Evolutionary conservation across 305 asterid species (phyloP).

Genomic region (Rubia balearica): DNA sequence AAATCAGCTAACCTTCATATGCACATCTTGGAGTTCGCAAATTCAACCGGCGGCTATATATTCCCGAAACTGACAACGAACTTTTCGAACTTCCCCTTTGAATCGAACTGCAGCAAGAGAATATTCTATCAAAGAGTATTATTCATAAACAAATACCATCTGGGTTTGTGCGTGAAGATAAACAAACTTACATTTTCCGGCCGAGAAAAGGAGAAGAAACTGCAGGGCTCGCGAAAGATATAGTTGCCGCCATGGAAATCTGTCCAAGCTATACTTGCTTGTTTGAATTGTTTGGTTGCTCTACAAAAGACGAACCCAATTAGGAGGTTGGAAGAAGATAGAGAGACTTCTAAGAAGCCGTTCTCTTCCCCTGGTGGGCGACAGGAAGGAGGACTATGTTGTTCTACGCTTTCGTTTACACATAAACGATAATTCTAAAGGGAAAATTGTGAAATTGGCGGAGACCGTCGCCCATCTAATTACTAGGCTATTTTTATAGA

Average conservation of each 20-base stretch:
- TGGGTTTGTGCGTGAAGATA: no score
- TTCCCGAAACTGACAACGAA: conserved; percentile 4
- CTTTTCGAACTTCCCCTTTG: conserved; percentile 32
- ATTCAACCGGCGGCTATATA: conserved; percentile 5
- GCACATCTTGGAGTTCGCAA: conserved; percentile 49
- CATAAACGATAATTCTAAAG: background rate
- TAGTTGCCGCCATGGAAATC: conserved; percentile 49
- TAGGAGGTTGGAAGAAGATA: conserved; percentile 1
- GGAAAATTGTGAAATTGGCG: no score
- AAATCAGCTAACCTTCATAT: conserved; percentile 47
- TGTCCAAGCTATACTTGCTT: background rate
- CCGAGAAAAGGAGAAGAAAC: conserved; percentile 55
- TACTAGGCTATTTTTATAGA: no score
- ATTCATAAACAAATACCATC: background rate
- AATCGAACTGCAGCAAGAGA: conserved; percentile 29
- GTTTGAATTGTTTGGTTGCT: background rate
- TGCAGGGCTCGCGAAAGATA: conserved; percentile 44
- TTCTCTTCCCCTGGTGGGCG: background rate
- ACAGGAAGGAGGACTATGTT: conserved; percentile 1
- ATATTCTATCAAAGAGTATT: background rate
- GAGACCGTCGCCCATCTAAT: no score
- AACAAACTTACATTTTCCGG: conserved; percentile 42
- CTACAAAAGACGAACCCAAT: conserved; percentile 6
- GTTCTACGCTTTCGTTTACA: background rate
- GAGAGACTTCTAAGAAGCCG: background rate